Conservation (phyloP, 176 grass and related monocot species). For the Avena sativa region DNA sequence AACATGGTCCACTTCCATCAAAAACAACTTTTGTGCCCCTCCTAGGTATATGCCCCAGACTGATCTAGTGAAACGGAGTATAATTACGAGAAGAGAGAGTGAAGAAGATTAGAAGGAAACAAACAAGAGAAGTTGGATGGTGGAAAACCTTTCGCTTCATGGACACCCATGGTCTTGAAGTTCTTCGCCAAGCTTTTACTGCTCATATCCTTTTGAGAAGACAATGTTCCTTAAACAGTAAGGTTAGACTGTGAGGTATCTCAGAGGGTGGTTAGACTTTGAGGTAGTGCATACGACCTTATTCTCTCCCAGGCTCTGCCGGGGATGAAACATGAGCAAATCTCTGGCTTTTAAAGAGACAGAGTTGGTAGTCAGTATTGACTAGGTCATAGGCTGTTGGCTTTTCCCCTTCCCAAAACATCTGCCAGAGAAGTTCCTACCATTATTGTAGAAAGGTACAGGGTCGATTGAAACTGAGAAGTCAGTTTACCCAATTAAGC, state of each 20-base stretch:
- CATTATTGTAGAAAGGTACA: slow-evolving; percentile 1
- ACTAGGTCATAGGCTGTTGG: slow-evolving; percentile 25
- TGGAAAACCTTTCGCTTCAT: slow-evolving; percentile 44
- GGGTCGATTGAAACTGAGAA: slow-evolving; percentile 6
- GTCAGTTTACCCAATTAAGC: neutral
- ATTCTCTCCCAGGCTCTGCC: slow-evolving; percentile 10
- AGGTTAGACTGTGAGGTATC: slow-evolving; percentile 6
- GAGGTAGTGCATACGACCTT: neutral
- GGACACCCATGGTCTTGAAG: slow-evolving; percentile 5
- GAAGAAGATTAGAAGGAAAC: slow-evolving; percentile 34
- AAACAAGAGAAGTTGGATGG: slow-evolving; percentile 10
- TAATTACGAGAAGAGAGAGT: slow-evolving; percentile 7
- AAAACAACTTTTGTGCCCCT: slow-evolving; percentile 7
- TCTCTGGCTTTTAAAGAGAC: slow-evolving; percentile 42
- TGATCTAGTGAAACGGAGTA: neutral
- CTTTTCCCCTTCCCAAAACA: neutral
- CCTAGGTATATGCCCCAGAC: neutral
- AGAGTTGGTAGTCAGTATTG: slow-evolving; percentile 26
- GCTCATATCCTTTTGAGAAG: slow-evolving; percentile 31
- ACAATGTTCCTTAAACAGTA: neutral
- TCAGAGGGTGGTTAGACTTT: neutral
- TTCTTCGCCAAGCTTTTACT: slow-evolving; percentile 32
- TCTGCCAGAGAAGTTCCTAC: neutral
- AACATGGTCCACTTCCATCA: slow-evolving; percentile 4
- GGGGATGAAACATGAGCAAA: slow-evolving; percentile 26